Base-by-base conservation (phyloP, 805 yeast genomes). In the Komagataella populi region DNA sequence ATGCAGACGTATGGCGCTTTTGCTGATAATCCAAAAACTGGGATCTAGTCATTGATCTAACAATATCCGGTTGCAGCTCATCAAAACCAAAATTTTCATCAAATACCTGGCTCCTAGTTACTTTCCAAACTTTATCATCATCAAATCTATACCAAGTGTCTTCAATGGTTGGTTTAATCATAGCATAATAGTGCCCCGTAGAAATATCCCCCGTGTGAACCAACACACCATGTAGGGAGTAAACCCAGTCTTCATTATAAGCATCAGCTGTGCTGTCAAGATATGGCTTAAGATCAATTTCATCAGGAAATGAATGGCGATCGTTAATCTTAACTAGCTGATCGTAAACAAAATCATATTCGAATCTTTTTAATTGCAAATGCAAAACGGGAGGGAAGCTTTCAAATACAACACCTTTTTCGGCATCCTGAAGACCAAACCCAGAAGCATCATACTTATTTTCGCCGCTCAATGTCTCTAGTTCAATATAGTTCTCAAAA, bases 181-280 rank as follows among this genome's bases (percentile, higher is more conserved):
- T 76, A 0, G 99, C 93, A 62, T 93, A 93, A 66, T 93, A 93
- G 63, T 93, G 99, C 18, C 99, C 99, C 47, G 90, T 86, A 8
- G 96, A 86, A 49, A 93, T 83, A 61, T 91, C 96, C 54, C 99
- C 99, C 46, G 89, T 84, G 64, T 93, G 99, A 10, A 93, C 97
- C 52, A 93, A 71, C 2, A 93, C 99, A 8, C 98, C 96, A 65
- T 91, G 96, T 23, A 93, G 69, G 50, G 79, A 81, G 64, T 93
- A 93, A 43, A 73, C 81, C 82, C 90, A 85, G 54, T 85, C 76
- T 54, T 83, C 82, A 48, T 67, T 63, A 49, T 65, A 67, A 36
- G 65, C 63, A 12, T 69, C 68, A 1, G 70, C 68, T 47, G 72
- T 77, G 46, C 78, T 79, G 53, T 86, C 93, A 55, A 91, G 68